phyloP scores from a whole-genome alignment of 1,284 basidiomycete species.

The Sphaerobolus stellatus region DNA sequence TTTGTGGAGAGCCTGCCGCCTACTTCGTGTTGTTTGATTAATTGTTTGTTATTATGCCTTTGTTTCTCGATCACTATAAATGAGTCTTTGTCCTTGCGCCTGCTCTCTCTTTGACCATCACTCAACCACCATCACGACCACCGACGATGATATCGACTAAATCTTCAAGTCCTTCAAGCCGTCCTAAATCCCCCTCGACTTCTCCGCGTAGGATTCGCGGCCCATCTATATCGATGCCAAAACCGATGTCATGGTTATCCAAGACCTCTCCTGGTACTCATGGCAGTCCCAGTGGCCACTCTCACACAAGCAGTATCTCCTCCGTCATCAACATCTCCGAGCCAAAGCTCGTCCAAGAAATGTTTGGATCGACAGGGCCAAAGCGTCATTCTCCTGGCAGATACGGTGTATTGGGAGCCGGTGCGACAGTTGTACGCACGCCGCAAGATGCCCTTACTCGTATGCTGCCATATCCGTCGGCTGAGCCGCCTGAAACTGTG shows the following conservation, averaged over 20 bases:
- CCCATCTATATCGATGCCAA: conserved; percentile 34
- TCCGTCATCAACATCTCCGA: conserved; percentile 61
- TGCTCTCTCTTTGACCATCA: background rate
- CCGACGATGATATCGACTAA: no score
- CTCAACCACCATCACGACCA: background rate
- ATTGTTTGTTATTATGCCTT: background rate
- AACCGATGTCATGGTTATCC: conserved; percentile 31
- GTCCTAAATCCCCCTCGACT: conserved; percentile 7
- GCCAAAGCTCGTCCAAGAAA: conserved; percentile 47
- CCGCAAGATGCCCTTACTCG: conserved; percentile 64
- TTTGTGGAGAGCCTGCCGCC: background rate
- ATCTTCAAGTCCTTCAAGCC: no score
- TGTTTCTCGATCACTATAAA: background rate
- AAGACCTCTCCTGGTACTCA: conserved; percentile 28
- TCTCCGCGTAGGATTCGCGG: conserved; percentile 21
- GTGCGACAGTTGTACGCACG: conserved; percentile 70
- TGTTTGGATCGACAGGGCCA: conserved; percentile 30
- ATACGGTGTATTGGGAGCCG: conserved; percentile 56
- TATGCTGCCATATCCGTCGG: background rate
- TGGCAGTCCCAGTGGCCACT: conserved; percentile 14
- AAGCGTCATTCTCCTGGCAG: conserved; percentile 43
- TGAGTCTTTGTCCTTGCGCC: background rate
- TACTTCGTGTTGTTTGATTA: background rate
- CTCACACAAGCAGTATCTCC: conserved; percentile 21
- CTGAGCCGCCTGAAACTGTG: conserved; percentile 1